phyloP scores from a whole-genome alignment of 441 rosid species.

The Breynia disticha region DNA sequence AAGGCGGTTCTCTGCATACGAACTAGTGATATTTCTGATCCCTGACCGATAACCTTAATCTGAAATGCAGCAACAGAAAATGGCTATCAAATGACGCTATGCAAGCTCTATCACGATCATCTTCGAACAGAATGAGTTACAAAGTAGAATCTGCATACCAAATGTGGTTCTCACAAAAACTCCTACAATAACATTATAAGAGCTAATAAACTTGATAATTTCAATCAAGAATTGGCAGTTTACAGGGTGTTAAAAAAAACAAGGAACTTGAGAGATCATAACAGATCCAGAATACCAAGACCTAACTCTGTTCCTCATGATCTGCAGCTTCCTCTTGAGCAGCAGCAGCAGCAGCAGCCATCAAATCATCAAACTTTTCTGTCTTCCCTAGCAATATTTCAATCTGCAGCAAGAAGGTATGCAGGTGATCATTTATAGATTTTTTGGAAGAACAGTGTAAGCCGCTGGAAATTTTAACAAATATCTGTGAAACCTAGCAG shows the following conservation, averaged over 20 bases:
- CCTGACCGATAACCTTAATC: too few species aligned
- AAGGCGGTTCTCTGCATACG: too few species aligned
- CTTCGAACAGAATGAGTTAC: slow-evolving; percentile 1
- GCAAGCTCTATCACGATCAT: too few species aligned
- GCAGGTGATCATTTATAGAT: too few species aligned
- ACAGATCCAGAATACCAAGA: slow-evolving; percentile 3
- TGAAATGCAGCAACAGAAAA: too few species aligned
- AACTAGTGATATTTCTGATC: too few species aligned
- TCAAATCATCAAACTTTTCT: slow-evolving; percentile 60
- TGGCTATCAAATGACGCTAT: too few species aligned
- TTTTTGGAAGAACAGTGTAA: too few species aligned
- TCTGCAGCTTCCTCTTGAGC: slow-evolving; percentile 37
- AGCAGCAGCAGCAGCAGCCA: slow-evolving; percentile 61
- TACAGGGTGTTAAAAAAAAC: slow-evolving; percentile 12
- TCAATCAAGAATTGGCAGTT: slow-evolving; percentile 1
- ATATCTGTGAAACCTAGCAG: too few species aligned
- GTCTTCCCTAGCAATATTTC: slow-evolving; percentile 57
- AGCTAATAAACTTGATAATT: slow-evolving; percentile 10
- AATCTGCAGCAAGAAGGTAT: slow-evolving; percentile 24
- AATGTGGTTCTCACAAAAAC: slow-evolving; percentile 19
- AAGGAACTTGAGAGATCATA: slow-evolving; percentile 4
- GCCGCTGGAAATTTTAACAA: too few species aligned
- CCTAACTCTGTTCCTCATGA: slow-evolving; percentile 40
- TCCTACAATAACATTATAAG: slow-evolving; percentile 12
- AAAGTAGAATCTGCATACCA: slow-evolving; percentile 18